Conservation (phyloP, 768 basidiomycete genomes). For the Sarcomyxa edulis region DNA sequence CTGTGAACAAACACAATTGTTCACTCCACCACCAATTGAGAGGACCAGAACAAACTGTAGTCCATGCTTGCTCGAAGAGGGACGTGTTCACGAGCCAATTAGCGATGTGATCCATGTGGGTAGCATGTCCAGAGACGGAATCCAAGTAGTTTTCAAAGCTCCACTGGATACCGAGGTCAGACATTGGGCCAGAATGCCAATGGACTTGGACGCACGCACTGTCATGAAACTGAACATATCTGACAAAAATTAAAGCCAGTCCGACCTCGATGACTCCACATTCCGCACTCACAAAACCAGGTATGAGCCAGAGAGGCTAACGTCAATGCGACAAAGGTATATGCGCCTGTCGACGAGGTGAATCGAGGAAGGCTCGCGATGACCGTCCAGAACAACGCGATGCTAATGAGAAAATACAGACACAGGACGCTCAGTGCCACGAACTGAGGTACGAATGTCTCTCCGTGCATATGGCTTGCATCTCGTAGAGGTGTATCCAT, state of each 20-base stretch:
- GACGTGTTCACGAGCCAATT: slow-evolving; percentile 50
- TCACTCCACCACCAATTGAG: slow-evolving; percentile 70
- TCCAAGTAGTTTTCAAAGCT: slow-evolving; percentile 45
- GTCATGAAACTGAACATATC: slow-evolving; percentile 43
- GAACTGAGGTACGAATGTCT: no score
- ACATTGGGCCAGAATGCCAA: neutral
- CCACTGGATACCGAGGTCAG: slow-evolving; percentile 32
- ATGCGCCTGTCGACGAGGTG: slow-evolving; percentile 2
- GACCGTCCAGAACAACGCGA: slow-evolving; percentile 5
- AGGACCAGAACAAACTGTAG: slow-evolving; percentile 34
- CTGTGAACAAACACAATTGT: slow-evolving; percentile 57
- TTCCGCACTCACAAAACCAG: slow-evolving; percentile 41
- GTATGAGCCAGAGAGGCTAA: slow-evolving; percentile 34
- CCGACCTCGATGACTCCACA: neutral
- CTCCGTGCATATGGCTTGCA: no score
- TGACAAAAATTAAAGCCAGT: slow-evolving; percentile 10
- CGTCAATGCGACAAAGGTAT: slow-evolving; percentile 27
- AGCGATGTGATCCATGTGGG: slow-evolving; percentile 23
- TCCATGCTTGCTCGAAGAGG: slow-evolving; percentile 59
- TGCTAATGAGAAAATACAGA: slow-evolving; percentile 7
- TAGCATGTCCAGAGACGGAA: neutral
- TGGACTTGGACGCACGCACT: slow-evolving; percentile 17
- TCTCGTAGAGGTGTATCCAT: no score
- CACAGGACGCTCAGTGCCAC: slow-evolving; percentile 7
- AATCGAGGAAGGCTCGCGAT: slow-evolving; percentile 6